Base-by-base conservation (phyloP, 371 early-diverging fungal genomes). In the Mucor mucedo region DNA sequence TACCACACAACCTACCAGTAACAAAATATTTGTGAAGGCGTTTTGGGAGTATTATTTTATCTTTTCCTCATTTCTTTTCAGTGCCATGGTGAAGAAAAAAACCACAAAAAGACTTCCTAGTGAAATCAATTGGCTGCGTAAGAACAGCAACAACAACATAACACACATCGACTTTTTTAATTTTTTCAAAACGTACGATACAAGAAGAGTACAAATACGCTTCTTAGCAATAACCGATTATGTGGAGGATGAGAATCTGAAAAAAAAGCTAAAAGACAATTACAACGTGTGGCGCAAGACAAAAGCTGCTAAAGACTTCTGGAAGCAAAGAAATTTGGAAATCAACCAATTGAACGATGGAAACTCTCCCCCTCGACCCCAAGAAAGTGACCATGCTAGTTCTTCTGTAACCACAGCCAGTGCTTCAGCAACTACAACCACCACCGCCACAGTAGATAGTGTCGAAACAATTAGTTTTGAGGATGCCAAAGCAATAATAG, bases 271-370 rank as follows among this genome's bases (percentile, higher is more conserved):
- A 39, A 48, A 35, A 54, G 62, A 62, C 29, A 55, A 62, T 62
- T 62, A 62, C 55, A 62, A 62, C 48, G 55, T 14, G 39, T 62
- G 62, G 55, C 62, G 62, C 9, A 55, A 48, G 45, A 62, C 21
- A 30, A 62, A 62, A 62, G 29, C 38, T 62, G 38, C 62, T 39
- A 62, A 53, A 62, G 62, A 55, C 62, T 62, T 62, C 62, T 62
- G 62, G 62, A 62, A 62, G 48, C 55, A 62, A 55, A 44, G 62
- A 62, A 62, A 62, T 55, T 44, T 42, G 45, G 45, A 41, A 61
- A 52, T 59, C 3, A 59, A 21, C 59, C 59, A 50, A 59, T 39
- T 21, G 29, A 59, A 32, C 40, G 1, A 5, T 60, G 41, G 44
- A 52, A 52, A 52, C 33, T 60, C 53, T 52, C 60, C 10, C 33